phyloP scores from a whole-genome alignment of 2,329 filamentous ascomycete genomes.

The Sporothrix sp. region DNA sequence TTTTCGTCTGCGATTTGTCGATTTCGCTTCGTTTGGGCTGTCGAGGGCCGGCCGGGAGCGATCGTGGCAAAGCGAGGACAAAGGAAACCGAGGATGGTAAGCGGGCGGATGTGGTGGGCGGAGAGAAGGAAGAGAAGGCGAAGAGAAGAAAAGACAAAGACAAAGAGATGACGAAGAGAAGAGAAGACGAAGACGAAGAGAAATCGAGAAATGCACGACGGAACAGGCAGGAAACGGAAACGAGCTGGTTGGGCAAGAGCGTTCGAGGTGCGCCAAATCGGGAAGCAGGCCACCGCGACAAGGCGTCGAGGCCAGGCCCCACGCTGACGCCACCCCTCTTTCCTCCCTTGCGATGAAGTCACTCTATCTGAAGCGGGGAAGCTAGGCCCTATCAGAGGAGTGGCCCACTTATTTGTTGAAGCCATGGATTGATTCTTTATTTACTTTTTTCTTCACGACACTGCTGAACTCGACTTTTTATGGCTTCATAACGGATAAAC shows the following conservation, averaged over 20 bases:
- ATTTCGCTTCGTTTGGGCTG: background rate
- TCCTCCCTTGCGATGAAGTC: background rate
- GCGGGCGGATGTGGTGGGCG: no score
- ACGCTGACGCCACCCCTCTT: constrained; percentile 6
- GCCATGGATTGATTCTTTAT: no score
- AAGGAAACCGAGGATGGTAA: background rate
- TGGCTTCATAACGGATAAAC: no score
- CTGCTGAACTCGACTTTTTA: no score
- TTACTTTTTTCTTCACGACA: no score
- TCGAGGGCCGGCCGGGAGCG: no score
- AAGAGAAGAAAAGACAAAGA: background rate
- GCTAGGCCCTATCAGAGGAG: no score
- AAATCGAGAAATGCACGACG: background rate
- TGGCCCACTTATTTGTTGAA: no score
- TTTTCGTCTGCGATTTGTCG: background rate
- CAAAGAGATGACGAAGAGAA: background rate
- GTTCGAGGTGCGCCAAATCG: background rate
- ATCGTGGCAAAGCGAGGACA: background rate
- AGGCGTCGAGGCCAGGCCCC: constrained; percentile 1
- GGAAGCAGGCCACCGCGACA: background rate
- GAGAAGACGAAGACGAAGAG: background rate
- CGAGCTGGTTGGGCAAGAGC: background rate
- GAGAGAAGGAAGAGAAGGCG: background rate
- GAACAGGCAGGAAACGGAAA: background rate
- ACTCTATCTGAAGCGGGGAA: background rate